Conservation (phyloP, 805 yeast genomes). For the Barnettozyma siamensis region DNA sequence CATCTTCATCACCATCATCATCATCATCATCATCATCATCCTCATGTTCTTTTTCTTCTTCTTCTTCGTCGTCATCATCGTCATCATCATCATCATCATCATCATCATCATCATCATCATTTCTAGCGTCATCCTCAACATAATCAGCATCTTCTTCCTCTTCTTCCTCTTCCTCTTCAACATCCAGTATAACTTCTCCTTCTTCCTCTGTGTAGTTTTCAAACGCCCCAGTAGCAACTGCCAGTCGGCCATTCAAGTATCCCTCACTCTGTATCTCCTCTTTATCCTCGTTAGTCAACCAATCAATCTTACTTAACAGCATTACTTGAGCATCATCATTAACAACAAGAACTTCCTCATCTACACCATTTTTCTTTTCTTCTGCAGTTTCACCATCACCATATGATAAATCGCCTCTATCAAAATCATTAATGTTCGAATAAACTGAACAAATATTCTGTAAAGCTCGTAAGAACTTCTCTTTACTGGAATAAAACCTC, state of each 20-base stretch:
- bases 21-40: neutral
- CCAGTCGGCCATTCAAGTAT: slow-evolving; percentile 11
- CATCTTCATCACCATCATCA: slow-evolving; percentile 1
- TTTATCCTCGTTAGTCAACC: slow-evolving; percentile 22
- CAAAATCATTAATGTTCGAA: slow-evolving; percentile 14
- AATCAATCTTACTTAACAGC: slow-evolving; percentile 20
- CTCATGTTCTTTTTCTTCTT: slow-evolving; percentile 5
- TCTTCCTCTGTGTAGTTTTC: slow-evolving; percentile 9
- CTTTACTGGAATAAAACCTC: slow-evolving; percentile 30
- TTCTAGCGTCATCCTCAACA: neutral
- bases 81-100: neutral
- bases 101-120: neutral
- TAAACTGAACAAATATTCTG: slow-evolving; percentile 20
- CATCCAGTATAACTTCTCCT: neutral
- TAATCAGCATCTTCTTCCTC: neutral
- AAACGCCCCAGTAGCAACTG: slow-evolving; percentile 6
- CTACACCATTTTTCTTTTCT: neutral
- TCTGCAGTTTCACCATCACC: neutral
- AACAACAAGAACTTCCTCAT: slow-evolving; percentile 2
- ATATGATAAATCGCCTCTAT: neutral
- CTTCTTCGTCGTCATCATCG: neutral
- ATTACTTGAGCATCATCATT: slow-evolving; percentile 20
- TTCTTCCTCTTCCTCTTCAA: neutral
- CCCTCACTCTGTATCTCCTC: slow-evolving; percentile 17
- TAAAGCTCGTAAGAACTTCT: slow-evolving; percentile 42